A percentile compares a stretch with the other conserved stretches of the same genome.
Conservation (phyloP, 1,284 basidiomycete species). For the Moesziomyces globuligerus region DNA sequence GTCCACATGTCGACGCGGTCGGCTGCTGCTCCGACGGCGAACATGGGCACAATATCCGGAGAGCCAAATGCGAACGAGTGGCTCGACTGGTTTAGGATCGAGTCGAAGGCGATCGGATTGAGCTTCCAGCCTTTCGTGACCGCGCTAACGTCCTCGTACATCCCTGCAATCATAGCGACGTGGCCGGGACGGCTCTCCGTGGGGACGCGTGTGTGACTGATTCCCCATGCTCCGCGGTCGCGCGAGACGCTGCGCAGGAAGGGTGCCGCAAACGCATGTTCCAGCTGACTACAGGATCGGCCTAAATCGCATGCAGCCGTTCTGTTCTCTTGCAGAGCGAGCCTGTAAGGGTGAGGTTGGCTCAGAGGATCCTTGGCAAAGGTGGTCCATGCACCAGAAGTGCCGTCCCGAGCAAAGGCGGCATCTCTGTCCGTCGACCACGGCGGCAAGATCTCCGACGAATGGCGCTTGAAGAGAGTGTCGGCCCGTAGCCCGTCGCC, state of each 20-base stretch:
- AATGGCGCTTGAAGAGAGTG: constrained; percentile 74
- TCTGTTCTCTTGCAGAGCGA: constrained; percentile 19
- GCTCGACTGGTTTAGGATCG: constrained; percentile 84
- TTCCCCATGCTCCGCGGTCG: constrained; percentile 78
- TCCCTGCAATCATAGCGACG: constrained; percentile 88
- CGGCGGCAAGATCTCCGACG: constrained; percentile 12
- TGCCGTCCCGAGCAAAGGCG: constrained; percentile 4
- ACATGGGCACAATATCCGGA: constrained; percentile 91
- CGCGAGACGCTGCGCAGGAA: constrained; percentile 77
- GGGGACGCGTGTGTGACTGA: constrained; percentile 87
- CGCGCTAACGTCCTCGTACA: constrained; percentile 92
- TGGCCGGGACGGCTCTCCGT: constrained; percentile 88
- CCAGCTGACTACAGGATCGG: not conserved
- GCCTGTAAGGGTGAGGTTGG: constrained; percentile 25
- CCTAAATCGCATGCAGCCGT: not conserved
- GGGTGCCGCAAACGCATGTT: constrained; percentile 73
- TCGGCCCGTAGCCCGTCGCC: constrained; percentile 82
- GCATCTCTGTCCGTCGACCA: constrained; percentile 39
- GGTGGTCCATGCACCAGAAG: constrained; percentile 19
- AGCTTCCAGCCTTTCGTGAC: constrained; percentile 90
- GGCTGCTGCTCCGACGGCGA: constrained; percentile 75
- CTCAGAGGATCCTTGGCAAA: constrained; percentile 28
- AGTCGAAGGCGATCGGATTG: constrained; percentile 90
- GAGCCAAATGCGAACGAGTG: constrained; percentile 85
- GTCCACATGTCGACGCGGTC: constrained; percentile 80